Base-by-base conservation (phyloP, 345 rosid species). In the Chamaenerion angustifolium region DNA sequence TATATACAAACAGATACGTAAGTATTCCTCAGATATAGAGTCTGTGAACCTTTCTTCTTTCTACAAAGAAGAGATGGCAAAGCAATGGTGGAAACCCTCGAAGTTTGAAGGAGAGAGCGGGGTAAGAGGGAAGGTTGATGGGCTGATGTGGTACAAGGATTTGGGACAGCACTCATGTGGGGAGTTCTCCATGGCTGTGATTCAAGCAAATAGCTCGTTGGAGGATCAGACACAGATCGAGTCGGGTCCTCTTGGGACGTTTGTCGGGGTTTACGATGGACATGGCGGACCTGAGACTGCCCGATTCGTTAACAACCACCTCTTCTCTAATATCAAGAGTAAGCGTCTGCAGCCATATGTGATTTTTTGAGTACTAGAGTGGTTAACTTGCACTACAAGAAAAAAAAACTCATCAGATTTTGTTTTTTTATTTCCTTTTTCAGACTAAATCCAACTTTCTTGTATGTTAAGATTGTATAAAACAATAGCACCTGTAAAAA, bases 201-300 rank as follows among this genome's bases (percentile, higher is more conserved):
- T 71, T 37, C 76, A 71, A 58, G 72, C 72, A 43, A 71, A 71
- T 56, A 63, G 61, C 51, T 54, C 67, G 49, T 72, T 67, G 4
- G 76, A 71, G 63, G 76, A 71, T 61, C 72, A 71, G 56, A 59
- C 67, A 25, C 72, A 71, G 66, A 16, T 71, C 46, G 76, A 71
- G 64, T 67, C 76, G 10, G 76, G 72, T 47, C 76, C 69, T 9
- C 54, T 16, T 27, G 73, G 73, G 37, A 71, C 73, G 42, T 68
- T 71, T 58, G 67, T 71, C 50, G 76, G 76, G 14, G 66, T 71
- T 19, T 71, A 71, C 25, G 76, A 71, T 57, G 76, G 76, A 8
- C 72, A 71, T 48, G 76, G 72, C 9, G 76, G 72, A 25, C 76
- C 76, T 43, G 72, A 71, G 57, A 58, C 76, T 4, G 56, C 72